These are phyloP conservation scores for Malania oleifera DNA, from an alignment of 164 flowering plant species.

Conservation along the genomic window DNA sequence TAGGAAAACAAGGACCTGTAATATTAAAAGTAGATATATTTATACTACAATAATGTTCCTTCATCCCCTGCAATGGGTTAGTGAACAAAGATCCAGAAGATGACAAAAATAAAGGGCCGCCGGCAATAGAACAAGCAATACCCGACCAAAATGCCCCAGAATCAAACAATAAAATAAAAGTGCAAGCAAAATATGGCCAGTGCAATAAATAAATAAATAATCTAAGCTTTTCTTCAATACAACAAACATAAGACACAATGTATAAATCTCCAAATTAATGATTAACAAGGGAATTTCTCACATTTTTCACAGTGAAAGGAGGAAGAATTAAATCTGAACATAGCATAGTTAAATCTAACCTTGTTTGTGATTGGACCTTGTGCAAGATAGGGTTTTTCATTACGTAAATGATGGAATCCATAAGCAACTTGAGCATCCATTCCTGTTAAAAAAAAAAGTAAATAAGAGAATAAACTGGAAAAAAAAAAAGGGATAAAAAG, in stretches of 20 bases:
- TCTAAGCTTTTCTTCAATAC: too few relatives aligned
- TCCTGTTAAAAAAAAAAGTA: neutral
- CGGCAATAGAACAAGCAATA: too few relatives aligned
- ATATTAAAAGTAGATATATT: neutral
- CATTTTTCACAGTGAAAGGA: too few relatives aligned
- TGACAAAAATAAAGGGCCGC: too few relatives aligned
- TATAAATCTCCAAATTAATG: too few relatives aligned
- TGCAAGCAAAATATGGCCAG: too few relatives aligned
- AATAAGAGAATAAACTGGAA: neutral
- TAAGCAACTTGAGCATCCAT: conserved; percentile 99
- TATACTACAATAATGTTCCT: neutral
- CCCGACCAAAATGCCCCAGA: too few relatives aligned
- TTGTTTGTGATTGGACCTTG: conserved; percentile 93
- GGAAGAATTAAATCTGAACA: neutral
- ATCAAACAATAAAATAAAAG: too few relatives aligned
- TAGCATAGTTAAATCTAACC: conserved; percentile 35
- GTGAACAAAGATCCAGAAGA: neutral
- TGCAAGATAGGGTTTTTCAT: conserved; percentile 93
- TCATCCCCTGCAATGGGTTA: neutral
- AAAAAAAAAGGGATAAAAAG: neutral
- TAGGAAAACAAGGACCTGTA: neutral
- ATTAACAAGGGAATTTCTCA: too few relatives aligned
- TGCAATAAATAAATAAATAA: too few relatives aligned
- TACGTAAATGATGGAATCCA: conserved; percentile 94
- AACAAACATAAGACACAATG: too few relatives aligned